Evolutionary conservation across 306 rosid genomes (phyloP), one percentile per base, ranked within the genome.

Genomic region (Sicyos baderoa): DNA sequence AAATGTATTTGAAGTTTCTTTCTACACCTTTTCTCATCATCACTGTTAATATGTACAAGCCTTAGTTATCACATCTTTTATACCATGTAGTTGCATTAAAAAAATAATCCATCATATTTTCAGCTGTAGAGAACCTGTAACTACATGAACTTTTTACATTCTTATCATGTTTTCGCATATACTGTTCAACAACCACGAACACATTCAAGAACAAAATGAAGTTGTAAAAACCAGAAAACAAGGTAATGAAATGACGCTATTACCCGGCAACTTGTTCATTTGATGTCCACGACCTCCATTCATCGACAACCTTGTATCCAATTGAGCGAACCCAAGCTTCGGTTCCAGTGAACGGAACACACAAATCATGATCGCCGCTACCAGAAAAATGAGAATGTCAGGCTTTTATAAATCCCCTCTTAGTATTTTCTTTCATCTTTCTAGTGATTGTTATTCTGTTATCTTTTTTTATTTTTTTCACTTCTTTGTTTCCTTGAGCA

Each of bases 311-410:
- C 75, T 84, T 81, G 82, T 89, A 89, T 61, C 95, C 96, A 1
- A 92, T 0, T 21, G 96, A 87, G 83, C 82, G 84, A 3, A 96
- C 90, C 96, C 98, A 92, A 0, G 96, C 91, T 82, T 87, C 58
- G 44, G 82, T 83, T 62, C 98, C 96, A 1, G 96, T 89, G 81
- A 29, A 92, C 5, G 98, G 98, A 79, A 89, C 95, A 77, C 96
- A 92, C 93, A 92, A 71, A 70, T 92, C 98, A 76, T 89, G 96
- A 81, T 92, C 98, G 7, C 98, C 98, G 27, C 98, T 89, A 85
- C 67, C 42, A 14, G 4, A n/a, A 54, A 44, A 64, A 37, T 35
- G 51, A 78, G 3, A 25, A n/a, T n/a, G n/a, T n/a, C n/a, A n/a
- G n/a, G n/a, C n/a, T n/a, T n/a, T n/a, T n/a, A n/a, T n/a, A n/a